Evolutionary conservation across 495 filamentous ascomycete genomes (phyloP).

Genomic region (Trichoderma reesei): DNA sequence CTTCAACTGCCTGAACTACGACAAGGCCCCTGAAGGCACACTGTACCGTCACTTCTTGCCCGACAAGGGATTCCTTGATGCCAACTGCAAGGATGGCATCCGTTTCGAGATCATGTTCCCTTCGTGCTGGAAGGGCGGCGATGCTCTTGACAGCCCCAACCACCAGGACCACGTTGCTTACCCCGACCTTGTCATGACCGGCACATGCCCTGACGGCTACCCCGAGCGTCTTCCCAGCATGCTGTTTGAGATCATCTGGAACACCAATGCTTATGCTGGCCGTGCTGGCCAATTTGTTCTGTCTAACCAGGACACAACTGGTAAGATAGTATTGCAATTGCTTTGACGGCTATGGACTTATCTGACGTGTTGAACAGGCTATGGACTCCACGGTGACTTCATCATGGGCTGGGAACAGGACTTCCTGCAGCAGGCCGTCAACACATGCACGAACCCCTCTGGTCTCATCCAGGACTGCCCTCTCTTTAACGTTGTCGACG

Average conservation of each 20-base stretch:
- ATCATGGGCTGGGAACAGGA: constrained; percentile 66
- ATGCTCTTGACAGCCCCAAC: constrained; percentile 43
- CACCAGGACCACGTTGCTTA: constrained; percentile 72
- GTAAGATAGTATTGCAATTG: constrained; percentile 21
- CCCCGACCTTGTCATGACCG: constrained; percentile 62
- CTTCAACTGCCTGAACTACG: constrained; percentile 87
- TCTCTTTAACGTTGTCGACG: constrained; percentile 37
- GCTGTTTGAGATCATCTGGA: constrained; percentile 84
- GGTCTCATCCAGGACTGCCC: constrained; percentile 47
- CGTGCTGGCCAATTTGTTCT: constrained; percentile 65
- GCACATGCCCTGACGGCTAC: constrained; percentile 65
- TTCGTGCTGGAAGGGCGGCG: constrained; percentile 79
- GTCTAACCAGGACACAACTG: constrained; percentile 72
- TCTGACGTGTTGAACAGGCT: constrained; percentile 37
- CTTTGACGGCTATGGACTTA: too few relatives aligned
- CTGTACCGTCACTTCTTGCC: constrained; percentile 75
- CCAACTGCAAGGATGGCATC: constrained; percentile 64
- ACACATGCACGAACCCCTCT: constrained; percentile 45
- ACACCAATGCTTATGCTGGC: constrained; percentile 59
- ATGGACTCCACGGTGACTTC: constrained; percentile 80
- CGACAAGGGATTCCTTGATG: constrained; percentile 66
- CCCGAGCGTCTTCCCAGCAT: constrained; percentile 61
- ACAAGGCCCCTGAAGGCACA: constrained; percentile 48
- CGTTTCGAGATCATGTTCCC: constrained; percentile 84
- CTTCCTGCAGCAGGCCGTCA: constrained; percentile 49